Conservation (phyloP, 2,329 filamentous ascomycete genomes). For the Cyclaneusma minus region DNA sequence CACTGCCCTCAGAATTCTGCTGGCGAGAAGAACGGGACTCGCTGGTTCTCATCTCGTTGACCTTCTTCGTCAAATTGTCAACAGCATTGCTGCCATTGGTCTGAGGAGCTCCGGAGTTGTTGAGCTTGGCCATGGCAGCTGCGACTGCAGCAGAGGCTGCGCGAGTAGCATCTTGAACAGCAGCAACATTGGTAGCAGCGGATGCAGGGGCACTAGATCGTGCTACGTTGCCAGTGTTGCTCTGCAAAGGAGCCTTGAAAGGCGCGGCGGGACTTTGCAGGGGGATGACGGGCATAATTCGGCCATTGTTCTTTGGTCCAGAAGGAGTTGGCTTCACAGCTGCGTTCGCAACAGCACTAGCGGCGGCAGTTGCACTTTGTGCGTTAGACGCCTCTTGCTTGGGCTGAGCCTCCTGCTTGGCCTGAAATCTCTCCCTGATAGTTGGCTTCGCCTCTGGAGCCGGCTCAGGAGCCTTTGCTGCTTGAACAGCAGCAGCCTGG, state of each 20-base stretch:
- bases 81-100: conserved; percentile 30
- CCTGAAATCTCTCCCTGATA: conserved; percentile 41
- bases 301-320: conserved; percentile 26
- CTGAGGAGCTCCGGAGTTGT: conserved; percentile 18
- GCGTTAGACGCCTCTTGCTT: conserved; percentile 9
- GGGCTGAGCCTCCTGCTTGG: conserved; percentile 7
- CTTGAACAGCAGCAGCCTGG: conserved; percentile 23
- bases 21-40: conserved; percentile 36
- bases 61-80: conserved; percentile 59
- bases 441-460: conserved; percentile 39
- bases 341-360: conserved; percentile 4
- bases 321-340: conserved; percentile 18
- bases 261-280: conserved; percentile 31
- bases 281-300: conserved; percentile 51
- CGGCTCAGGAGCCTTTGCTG: conserved; percentile 24
- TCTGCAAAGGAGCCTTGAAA: conserved; percentile 22
- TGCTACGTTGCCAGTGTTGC: conserved; percentile 15
- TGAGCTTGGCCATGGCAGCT: conserved; percentile 61
- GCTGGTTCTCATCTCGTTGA: conserved; percentile 61
- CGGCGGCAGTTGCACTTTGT: conserved; percentile 5
- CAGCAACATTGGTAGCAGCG: conserved; percentile 19
- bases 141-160: conserved; percentile 66
- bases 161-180: conserved; percentile 52
- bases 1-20: conserved; percentile 22
- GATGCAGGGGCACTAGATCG: conserved; percentile 2